A percentile compares a stretch with the other conserved stretches of the same genome.
Conservation (phyloP, 495 filamentous ascomycete species). For the Penicillium salamii region DNA sequence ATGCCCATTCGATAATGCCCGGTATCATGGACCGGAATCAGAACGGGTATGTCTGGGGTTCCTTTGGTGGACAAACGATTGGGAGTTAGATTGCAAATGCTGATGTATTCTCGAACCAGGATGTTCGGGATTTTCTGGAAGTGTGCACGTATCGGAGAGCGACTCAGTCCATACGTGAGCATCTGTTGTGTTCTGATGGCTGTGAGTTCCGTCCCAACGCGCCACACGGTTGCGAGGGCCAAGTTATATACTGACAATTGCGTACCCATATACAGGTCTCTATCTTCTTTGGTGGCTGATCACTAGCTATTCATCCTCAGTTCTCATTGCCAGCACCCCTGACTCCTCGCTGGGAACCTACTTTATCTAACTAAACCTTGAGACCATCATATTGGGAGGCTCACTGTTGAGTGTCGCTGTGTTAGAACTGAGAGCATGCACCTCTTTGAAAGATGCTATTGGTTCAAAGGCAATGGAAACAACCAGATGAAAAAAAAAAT, state of each 20-base stretch:
- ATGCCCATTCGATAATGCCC: slow-evolving; percentile 86
- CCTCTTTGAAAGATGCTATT: not conserved
- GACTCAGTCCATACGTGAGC: slow-evolving; percentile 93
- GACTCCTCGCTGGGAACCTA: not conserved
- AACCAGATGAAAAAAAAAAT: slow-evolving; percentile 19
- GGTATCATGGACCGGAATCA: slow-evolving; percentile 92
- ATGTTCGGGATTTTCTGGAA: slow-evolving; percentile 95
- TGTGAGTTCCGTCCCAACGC: slow-evolving; percentile 51
- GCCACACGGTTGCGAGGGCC: not conserved
- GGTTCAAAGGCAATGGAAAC: not conserved
- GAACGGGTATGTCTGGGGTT: slow-evolving; percentile 60
- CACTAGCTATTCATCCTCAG: not conserved
- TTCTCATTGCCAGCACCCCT: not conserved
- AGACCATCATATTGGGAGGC: not conserved
- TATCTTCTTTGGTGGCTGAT: slow-evolving; percentile 40
- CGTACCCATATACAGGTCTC: slow-evolving; percentile 29
- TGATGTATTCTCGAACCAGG: slow-evolving; percentile 38
- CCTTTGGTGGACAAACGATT: not conserved
- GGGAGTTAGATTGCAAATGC: not conserved
- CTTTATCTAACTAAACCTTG: not conserved
- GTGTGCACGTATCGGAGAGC: slow-evolving; percentile 87
- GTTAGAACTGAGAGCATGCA: too few relatives aligned
- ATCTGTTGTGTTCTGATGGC: slow-evolving; percentile 94
- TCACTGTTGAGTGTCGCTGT: too few relatives aligned
- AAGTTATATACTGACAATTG: slow-evolving; percentile 8